Evolutionary conservation across 257 asterid species (phyloP), one percentile per base, ranked within the genome.

Genomic region (Rehmannia glutinosa): DNA sequence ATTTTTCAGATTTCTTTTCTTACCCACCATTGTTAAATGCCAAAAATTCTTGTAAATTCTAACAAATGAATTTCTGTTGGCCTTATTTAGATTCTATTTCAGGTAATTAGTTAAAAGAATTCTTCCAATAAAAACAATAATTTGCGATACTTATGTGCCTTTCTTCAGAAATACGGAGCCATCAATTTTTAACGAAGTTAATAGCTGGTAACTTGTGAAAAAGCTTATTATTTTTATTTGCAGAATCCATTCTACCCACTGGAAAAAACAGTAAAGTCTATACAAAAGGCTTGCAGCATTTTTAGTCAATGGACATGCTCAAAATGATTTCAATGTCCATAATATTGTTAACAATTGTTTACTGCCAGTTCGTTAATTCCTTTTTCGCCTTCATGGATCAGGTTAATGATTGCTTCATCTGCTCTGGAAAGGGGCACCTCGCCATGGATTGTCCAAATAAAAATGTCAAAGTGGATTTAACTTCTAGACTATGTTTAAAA

Each of bases 361-460:
- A 24, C 36, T 69, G 54, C 55, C 32, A n/a, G 16, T 58, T 12
- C 4, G 47, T 64, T 36, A 27, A 20, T 68, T 58, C 27, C 30
- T 27, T 52, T 20, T 21, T 50, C 10, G 15, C 38, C 39, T 62
- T 68, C 15, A 51, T 36, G 59, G 16, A 3, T 46, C 82, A 83
- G 89, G 71, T 70, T 38, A 75, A 38, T 36, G 32, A 1, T 27
- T 78, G 82, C 81, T 25, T 54, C 59, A 72, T 75, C 62, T 80
- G 86, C 77, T 50, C 52, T 12, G 13, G 15, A 52, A 75, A 50
- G 49, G 83, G 82, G 32, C 83, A 71, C 80, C 71, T 74, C 13
- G 62, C 58, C 53, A 55, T 33, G 15, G 66, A 72, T 53, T 83
- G 88, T 76, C 85, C 73, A 24, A 35, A 50, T 41, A 64, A 65